Evolutionary conservation across 2,329 filamentous ascomycete species (phyloP).

Genomic region (Talaromyces sp.): DNA sequence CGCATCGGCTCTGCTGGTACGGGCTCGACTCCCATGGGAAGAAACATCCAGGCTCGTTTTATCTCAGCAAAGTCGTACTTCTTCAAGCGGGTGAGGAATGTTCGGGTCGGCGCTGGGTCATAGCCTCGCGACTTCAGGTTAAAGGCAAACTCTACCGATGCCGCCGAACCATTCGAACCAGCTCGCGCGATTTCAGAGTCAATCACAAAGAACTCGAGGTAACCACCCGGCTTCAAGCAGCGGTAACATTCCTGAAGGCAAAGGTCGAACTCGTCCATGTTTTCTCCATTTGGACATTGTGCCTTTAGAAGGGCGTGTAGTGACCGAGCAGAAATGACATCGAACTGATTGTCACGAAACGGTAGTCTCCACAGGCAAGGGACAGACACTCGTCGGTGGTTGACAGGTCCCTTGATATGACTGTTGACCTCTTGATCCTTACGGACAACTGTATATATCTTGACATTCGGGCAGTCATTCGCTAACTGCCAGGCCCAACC

Average conservation of each 20-base stretch:
- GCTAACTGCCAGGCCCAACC: conserved; percentile 97
- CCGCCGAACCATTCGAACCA: conserved; percentile 70
- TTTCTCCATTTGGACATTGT: conserved; percentile 57
- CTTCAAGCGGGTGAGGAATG: conserved; percentile 68
- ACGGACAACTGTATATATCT: conserved; percentile 81
- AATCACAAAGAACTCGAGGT: conserved; percentile 83
- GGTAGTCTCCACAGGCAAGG: conserved; percentile 73
- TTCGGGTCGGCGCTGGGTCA: conserved; percentile 76
- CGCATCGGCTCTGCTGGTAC: conserved; percentile 42
- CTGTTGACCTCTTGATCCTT: conserved; percentile 67
- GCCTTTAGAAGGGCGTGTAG: conserved; percentile 78
- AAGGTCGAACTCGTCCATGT: conserved; percentile 79
- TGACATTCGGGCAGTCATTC: conserved; percentile 74
- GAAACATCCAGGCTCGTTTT: conserved; percentile 80
- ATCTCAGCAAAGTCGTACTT: conserved; percentile 73
- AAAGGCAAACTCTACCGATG: conserved; percentile 88
- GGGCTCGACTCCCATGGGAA: conserved; percentile 66
- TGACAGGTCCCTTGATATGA: conserved; percentile 74
- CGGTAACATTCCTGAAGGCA: conserved; percentile 83
- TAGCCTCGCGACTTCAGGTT: conserved; percentile 85
- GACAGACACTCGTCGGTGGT: conserved; percentile 79
- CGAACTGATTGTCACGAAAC: conserved; percentile 80
- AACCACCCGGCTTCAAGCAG: conserved; percentile 86
- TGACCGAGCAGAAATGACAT: conserved; percentile 83
- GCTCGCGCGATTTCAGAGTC: conserved; percentile 87